phyloP scores from a whole-genome alignment of 2,329 filamentous ascomycete species.

The Albifimbria verrucaria region DNA sequence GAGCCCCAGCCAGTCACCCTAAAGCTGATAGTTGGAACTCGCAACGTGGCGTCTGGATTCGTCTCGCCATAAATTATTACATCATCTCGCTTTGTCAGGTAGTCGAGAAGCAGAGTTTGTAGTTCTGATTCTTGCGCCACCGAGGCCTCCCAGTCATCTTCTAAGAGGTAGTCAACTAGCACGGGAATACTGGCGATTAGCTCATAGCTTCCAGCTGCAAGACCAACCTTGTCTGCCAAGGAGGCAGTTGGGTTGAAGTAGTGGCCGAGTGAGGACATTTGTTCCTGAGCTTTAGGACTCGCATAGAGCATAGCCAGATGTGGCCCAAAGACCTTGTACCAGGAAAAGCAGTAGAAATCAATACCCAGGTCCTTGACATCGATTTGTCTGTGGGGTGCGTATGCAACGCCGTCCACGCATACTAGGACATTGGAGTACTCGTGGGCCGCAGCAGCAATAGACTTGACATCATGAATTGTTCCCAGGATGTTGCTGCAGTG shows the following conservation, averaged over 20 bases:
- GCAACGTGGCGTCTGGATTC: conserved; percentile 38
- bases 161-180: conserved; percentile 59
- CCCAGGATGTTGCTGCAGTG: conserved; percentile 74
- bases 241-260: conserved; percentile 63
- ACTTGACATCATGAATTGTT: conserved; percentile 61
- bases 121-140: conserved; percentile 57
- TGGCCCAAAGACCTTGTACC: conserved; percentile 82
- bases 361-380: conserved; percentile 67
- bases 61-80: conserved; percentile 58
- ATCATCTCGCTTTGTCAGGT: conserved; percentile 49
- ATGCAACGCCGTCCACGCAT: conserved; percentile 73
- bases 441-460: conserved; percentile 53
- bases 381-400: conserved; percentile 67
- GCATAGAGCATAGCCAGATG: conserved; percentile 71
- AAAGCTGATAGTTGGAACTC: conserved; percentile 68
- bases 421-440: conserved; percentile 49
- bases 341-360: conserved; percentile 76
- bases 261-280: conserved; percentile 56
- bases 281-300: conserved; percentile 50
- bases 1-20: conserved; percentile 54
- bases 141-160: conserved; percentile 47
- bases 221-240: conserved; percentile 64
- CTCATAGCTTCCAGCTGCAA: conserved; percentile 70
- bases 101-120: conserved; percentile 56
- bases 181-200: conserved; percentile 54